phyloP scores from a whole-genome alignment of 148 eudicot species.

The Silene latifolia region DNA sequence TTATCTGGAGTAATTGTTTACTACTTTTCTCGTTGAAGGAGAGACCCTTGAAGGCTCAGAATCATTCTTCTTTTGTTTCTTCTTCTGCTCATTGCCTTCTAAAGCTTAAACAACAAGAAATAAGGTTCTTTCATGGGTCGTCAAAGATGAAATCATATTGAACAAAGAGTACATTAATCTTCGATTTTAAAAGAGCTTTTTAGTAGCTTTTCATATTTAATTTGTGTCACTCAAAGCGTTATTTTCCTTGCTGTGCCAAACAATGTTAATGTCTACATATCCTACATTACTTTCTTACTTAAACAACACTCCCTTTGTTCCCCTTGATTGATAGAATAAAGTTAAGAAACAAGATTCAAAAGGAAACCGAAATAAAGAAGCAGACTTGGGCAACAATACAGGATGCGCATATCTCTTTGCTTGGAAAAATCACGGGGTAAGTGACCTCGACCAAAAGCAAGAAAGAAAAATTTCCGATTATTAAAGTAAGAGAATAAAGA shows the following conservation, averaged over 20 bases:
- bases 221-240: neutral
- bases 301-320: neutral
- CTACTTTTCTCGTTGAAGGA: constrained; percentile 52
- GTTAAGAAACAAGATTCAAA: neutral
- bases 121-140: constrained; percentile 2
- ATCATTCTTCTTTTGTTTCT: constrained; percentile 77
- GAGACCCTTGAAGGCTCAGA: constrained; percentile 62
- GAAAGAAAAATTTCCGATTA: neutral
- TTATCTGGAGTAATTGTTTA: too few relatives aligned
- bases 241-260: neutral
- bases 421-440: neutral
- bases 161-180: neutral
- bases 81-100: constrained; percentile 86
- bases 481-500: neutral
- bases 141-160: neutral
- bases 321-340: neutral
- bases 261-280: neutral
- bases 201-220: constrained; percentile 12
- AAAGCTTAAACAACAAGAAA: constrained; percentile 24
- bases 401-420: neutral
- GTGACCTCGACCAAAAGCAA: neutral
- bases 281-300: neutral
- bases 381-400: neutral
- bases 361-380: too few relatives aligned
- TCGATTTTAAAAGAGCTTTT: neutral